phyloP scores from a whole-genome alignment of 495 filamentous ascomycete species.

The Penicillium alfredii region DNA sequence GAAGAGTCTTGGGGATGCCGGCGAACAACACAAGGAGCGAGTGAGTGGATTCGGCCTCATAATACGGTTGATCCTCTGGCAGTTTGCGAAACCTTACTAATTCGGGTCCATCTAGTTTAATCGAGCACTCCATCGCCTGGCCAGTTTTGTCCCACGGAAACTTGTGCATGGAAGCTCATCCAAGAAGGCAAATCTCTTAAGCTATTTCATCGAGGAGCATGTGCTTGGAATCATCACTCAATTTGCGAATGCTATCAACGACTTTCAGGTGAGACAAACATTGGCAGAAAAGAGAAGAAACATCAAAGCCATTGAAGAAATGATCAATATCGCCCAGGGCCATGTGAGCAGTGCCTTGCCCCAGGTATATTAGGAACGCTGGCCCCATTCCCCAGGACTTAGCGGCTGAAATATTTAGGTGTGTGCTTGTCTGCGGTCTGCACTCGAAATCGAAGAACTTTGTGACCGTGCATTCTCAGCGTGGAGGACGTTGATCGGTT shows the following conservation, averaged over 20 bases:
- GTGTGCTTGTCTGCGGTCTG: slow-evolving; percentile 74
- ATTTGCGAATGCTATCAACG: slow-evolving; percentile 76
- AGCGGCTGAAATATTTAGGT: no score
- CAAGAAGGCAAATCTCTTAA: slow-evolving; percentile 55
- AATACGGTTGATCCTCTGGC: no score
- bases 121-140: slow-evolving; percentile 61
- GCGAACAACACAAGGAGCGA: slow-evolving; percentile 52
- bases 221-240: slow-evolving; percentile 83
- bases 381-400: no score
- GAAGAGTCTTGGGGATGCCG: slow-evolving; percentile 67
- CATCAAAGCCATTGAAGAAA: slow-evolving; percentile 77
- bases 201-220: slow-evolving; percentile 74
- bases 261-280: slow-evolving; percentile 50
- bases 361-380: no score
- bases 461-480: slow-evolving; percentile 72
- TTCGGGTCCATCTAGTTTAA: slow-evolving; percentile 48
- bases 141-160: slow-evolving; percentile 55
- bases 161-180: slow-evolving; percentile 38
- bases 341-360: slow-evolving; percentile 74
- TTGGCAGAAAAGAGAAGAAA: slow-evolving; percentile 66
- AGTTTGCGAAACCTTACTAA: neutral
- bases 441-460: slow-evolving; percentile 64
- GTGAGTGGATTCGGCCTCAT: no score
- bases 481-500: slow-evolving; percentile 72
- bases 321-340: slow-evolving; percentile 67